Percentiles rank a stretch among this genome's conserved stretches.
phyloP scores from a whole-genome alignment of 2,329 filamentous ascomycete genomes.

The Aspergillus amoenus region DNA sequence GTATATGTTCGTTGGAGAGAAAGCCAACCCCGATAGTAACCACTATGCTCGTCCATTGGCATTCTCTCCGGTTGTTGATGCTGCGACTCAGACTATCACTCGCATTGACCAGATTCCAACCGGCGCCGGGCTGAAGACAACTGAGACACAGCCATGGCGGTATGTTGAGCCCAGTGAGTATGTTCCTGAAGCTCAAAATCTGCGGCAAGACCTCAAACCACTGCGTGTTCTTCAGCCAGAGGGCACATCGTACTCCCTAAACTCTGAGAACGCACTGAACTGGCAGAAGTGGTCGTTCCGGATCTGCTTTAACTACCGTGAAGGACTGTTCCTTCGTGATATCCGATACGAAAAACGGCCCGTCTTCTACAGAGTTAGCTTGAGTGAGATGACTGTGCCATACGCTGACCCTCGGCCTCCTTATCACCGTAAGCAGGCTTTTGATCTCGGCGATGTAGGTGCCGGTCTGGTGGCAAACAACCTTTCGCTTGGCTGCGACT shows the following conservation, averaged over 20 bases:
- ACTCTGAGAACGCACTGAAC: constrained; percentile 28
- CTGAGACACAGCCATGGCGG: background rate
- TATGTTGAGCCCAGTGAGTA: background rate
- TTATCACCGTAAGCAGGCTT: constrained; percentile 45
- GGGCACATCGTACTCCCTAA: background rate
- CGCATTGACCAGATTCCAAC: background rate
- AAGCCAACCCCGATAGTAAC: background rate
- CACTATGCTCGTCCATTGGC: background rate
- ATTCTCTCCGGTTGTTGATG: background rate
- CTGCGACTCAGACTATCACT: background rate
- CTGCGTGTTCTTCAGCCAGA: background rate
- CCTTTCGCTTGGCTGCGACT: constrained; percentile 43
- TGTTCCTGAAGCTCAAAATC: too few relatives aligned
- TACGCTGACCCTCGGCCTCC: constrained; percentile 45
- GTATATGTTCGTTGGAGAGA: background rate
- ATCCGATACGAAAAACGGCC: constrained; percentile 40
- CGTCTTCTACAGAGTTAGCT: constrained; percentile 43
- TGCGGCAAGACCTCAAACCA: background rate
- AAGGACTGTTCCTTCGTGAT: constrained; percentile 45
- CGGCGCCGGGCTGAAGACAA: background rate
- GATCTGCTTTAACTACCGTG: constrained; percentile 47
- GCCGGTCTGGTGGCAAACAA: constrained; percentile 47
- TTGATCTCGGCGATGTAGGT: constrained; percentile 47
- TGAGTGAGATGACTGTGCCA: constrained; percentile 48
- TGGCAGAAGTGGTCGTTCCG: constrained; percentile 49